Conservation (phyloP, 352 stramenopile species). For the Pythium myriotylum region DNA sequence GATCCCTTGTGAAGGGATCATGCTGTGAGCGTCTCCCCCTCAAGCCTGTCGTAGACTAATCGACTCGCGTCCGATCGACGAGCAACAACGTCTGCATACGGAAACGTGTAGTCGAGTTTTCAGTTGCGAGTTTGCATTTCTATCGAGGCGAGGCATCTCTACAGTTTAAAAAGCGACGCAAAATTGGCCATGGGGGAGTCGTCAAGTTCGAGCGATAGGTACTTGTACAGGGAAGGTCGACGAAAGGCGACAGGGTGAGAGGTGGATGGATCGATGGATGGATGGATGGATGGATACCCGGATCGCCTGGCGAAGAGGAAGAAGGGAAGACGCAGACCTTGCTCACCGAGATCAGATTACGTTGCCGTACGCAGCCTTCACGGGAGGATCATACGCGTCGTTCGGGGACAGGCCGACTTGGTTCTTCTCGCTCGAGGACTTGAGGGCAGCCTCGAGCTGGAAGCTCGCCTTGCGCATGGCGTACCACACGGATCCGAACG, state of each 20-base stretch:
- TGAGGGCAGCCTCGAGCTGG: constrained; percentile 4
- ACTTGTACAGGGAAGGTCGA: constrained; percentile 9
- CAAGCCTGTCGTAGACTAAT: no score
- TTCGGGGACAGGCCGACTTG: constrained; percentile 12
- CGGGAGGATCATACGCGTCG: constrained; percentile 6
- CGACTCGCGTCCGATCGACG: no score
- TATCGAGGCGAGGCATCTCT: no score
- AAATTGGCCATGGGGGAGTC: background rate
- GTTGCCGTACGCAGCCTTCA: constrained; percentile 20
- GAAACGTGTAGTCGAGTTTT: no score
- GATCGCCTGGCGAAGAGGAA: no score
- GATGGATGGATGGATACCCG: no score
- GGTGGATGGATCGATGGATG: background rate
- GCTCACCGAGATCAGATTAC: constrained; percentile 16
- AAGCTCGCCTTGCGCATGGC: constrained; percentile 7
- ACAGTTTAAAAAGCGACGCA: background rate
- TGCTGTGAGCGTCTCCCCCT: no score
- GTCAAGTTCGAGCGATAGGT: constrained; percentile 5
- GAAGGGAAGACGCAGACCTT: background rate
- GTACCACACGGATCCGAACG: constrained; percentile 15
- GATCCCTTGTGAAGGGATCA: no score
- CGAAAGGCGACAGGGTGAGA: background rate
- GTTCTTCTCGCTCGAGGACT: constrained; percentile 23
- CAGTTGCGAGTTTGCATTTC: no score
- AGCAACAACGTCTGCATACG: no score